A percentile compares a stretch with the other conserved stretches of the same genome.
Evolutionary conservation across 139 green algal species (phyloP).

Genomic region (Chlorella sp.): DNA sequence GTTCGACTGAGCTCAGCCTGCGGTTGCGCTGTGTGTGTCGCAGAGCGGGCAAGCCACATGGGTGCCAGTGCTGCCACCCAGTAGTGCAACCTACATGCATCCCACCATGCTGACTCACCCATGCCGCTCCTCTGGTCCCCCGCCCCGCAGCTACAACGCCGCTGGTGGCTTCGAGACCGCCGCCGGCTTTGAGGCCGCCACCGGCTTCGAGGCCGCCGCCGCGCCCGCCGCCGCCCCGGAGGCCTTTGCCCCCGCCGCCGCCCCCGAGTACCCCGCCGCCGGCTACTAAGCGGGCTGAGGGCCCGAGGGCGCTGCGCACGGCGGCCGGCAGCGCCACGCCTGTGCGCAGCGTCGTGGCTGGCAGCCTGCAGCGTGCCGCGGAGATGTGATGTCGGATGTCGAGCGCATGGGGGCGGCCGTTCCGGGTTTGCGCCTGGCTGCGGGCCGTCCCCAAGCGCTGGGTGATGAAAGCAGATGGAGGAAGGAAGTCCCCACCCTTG

Average conservation of each 20-base stretch:
- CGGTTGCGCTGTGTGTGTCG: no score
- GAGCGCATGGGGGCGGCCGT: no score
- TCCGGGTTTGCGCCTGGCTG: no score
- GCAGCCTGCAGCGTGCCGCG: background rate
- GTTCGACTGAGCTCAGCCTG: no score
- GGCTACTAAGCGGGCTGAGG: conserved; percentile 23
- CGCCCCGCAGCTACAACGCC: conserved; percentile 35
- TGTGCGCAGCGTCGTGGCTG: background rate
- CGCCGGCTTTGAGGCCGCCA: conserved; percentile 57
- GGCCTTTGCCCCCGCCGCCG: conserved; percentile 18
- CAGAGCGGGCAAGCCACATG: no score
- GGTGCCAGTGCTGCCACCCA: no score
- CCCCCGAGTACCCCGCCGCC: conserved; percentile 25
- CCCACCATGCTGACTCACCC: no score
- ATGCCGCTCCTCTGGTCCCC: no score
- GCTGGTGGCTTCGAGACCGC: conserved; percentile 36
- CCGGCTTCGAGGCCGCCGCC: conserved; percentile 71
- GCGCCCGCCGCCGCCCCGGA: conserved; percentile 49
- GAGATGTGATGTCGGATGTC: no score
- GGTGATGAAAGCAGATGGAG: no score
- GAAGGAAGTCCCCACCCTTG: background rate
- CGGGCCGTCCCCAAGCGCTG: no score
- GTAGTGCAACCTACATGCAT: background rate
- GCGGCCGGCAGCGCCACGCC: background rate
- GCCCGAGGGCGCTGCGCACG: no score